Conservation (phyloP, 108 stramenopile genomes). For the Chaetoceros tenuissimus region DNA sequence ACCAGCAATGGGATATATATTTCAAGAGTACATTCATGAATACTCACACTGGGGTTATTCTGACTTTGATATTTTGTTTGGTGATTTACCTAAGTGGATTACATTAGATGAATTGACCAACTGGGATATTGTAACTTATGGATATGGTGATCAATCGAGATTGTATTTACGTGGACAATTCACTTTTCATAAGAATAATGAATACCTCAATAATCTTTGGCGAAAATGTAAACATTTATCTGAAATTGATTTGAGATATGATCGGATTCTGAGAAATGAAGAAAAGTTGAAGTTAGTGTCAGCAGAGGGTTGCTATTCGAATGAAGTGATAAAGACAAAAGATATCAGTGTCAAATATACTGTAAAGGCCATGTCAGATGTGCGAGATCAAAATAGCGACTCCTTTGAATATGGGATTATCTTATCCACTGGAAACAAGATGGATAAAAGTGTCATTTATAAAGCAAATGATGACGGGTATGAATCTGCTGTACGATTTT, state of each 20-base stretch:
- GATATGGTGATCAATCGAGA: conserved; percentile 89
- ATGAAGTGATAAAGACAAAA: conserved; percentile 44
- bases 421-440: conserved; percentile 22
- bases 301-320: conserved; percentile 91
- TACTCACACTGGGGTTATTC: conserved; percentile 94
- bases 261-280: conserved; percentile 20
- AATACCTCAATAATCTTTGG: conserved; percentile 76
- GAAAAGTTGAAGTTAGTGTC: conserved; percentile 57
- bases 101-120: conserved; percentile 65
- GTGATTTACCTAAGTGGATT: conserved; percentile 81
- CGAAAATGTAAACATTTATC: conserved; percentile 72
- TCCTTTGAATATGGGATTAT: conserved; percentile 65
- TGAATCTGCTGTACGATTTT: conserved; percentile 19
- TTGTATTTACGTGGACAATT: conserved; percentile 88
- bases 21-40: conserved; percentile 41
- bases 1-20: conserved; percentile 89
- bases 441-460: conserved; percentile 48
- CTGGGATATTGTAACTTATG: conserved; percentile 89
- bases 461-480: conserved; percentile 29
- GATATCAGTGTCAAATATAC: conserved; percentile 83
- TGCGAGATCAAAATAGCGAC: conserved; percentile 28
- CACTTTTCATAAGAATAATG: conserved; percentile 81
- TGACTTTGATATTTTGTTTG: conserved; percentile 89
- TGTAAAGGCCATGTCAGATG: conserved; percentile 81
- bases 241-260: conserved; percentile 70